Conservation (phyloP, 129 eudicot species). For the Apium graveolens region DNA sequence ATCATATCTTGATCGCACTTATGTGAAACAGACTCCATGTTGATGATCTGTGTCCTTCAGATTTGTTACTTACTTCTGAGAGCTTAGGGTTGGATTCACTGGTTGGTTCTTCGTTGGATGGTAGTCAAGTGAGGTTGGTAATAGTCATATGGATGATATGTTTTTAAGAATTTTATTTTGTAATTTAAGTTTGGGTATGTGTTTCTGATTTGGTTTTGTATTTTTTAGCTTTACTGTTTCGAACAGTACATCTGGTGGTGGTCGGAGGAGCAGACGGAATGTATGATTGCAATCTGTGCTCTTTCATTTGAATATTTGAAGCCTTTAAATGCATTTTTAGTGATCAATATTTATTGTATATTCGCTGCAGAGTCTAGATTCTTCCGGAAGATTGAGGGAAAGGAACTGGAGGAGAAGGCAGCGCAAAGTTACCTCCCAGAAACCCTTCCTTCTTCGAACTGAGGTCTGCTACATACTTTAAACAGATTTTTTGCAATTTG, state of each 20-base stretch:
- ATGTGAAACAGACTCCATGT: constrained; percentile 86
- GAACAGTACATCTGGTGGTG: constrained; percentile 50
- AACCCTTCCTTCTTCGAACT: constrained; percentile 81
- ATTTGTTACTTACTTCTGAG: constrained; percentile 57
- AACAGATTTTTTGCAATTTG: no score
- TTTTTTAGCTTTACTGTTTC: constrained; percentile 35
- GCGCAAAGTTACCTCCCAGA: constrained; percentile 50
- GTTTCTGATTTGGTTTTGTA: constrained; percentile 14
- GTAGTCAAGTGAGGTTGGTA: constrained; percentile 63
- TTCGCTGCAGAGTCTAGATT: constrained; percentile 55
- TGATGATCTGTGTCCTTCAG: constrained; percentile 63
- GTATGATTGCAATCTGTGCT: constrained; percentile 33
- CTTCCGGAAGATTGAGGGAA: constrained; percentile 49
- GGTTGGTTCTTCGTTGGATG: constrained; percentile 47
- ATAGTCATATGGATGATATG: not conserved
- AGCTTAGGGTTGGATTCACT: constrained; percentile 67
- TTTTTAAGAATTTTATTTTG: not conserved
- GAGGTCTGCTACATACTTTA: constrained; percentile 44
- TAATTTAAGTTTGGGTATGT: not conserved
- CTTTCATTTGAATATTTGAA: constrained; percentile 6
- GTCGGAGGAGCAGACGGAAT: constrained; percentile 58
- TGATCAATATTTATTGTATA: not conserved
- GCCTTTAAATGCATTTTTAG: not conserved
- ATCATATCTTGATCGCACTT: constrained; percentile 86
- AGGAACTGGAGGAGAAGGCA: constrained; percentile 53